These are phyloP conservation scores for Rhynchospora tenuis DNA, from an alignment of 176 grass and related monocot species.

Conservation along the genomic window DNA sequence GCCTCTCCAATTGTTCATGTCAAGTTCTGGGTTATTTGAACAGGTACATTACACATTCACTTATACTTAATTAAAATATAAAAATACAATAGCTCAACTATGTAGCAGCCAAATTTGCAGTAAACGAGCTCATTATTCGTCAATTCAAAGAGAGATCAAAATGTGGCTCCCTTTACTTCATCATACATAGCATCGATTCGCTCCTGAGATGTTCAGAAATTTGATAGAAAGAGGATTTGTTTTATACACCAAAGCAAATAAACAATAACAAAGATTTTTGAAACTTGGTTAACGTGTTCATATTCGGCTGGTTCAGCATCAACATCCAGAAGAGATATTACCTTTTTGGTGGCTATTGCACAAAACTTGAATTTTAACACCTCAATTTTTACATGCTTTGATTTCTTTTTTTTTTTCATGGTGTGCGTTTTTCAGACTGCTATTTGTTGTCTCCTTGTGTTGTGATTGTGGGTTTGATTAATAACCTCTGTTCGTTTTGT, in stretches of 20 bases:
- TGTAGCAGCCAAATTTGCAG: not conserved
- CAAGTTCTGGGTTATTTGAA: not conserved
- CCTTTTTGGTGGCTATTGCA: not conserved
- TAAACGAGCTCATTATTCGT: not conserved
- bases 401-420: too few relatives aligned
- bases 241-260: conserved; percentile 8
- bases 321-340: not conserved
- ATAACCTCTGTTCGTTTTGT: too few relatives aligned
- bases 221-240: not conserved
- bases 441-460: too few relatives aligned
- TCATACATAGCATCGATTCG: conserved; percentile 17
- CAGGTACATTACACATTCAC: not conserved
- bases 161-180: conserved; percentile 8
- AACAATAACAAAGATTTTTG: not conserved
- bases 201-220: conserved; percentile 3
- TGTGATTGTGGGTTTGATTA: too few relatives aligned
- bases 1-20: not conserved
- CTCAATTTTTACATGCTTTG: not conserved
- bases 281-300: not conserved
- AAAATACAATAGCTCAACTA: conserved; percentile 3
- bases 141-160: not conserved
- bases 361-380: not conserved
- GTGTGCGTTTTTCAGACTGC: too few relatives aligned
- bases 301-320: not conserved
- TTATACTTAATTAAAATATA: not conserved